Evolutionary conservation across 352 stramenopile species (phyloP).

Genomic region (Phytopythium litorale): DNA sequence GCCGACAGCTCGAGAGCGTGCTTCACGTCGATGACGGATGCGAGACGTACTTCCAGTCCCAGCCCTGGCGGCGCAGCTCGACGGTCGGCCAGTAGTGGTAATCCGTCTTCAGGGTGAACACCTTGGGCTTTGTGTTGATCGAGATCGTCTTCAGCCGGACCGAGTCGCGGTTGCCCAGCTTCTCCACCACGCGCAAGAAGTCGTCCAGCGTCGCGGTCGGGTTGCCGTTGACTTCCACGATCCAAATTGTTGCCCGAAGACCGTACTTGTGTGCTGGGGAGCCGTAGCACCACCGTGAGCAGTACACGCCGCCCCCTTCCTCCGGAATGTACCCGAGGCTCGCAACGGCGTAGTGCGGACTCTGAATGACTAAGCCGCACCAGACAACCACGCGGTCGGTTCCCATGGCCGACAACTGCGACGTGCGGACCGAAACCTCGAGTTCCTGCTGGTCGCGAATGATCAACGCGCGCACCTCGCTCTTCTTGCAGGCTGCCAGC

Average conservation of each 20-base stretch:
- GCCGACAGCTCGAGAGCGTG: background rate
- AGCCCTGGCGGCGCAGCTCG: slow-evolving; percentile 63
- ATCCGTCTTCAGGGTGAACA: slow-evolving; percentile 90
- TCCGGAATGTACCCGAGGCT: slow-evolving; percentile 85
- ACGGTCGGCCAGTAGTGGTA: slow-evolving; percentile 91
- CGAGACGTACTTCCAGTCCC: slow-evolving; percentile 74
- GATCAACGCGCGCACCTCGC: slow-evolving; percentile 53
- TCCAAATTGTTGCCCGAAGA: slow-evolving; percentile 87
- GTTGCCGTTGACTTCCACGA: slow-evolving; percentile 88
- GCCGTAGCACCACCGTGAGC: slow-evolving; percentile 89
- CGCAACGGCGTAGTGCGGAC: slow-evolving; percentile 81
- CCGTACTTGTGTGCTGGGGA: slow-evolving; percentile 90
- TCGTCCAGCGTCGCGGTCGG: slow-evolving; percentile 76
- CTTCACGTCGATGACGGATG: slow-evolving; percentile 12
- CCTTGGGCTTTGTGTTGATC: slow-evolving; percentile 88
- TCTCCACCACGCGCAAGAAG: slow-evolving; percentile 81
- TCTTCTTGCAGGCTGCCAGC: slow-evolving; percentile 43
- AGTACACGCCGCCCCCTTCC: slow-evolving; percentile 84
- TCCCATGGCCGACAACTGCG: slow-evolving; percentile 66
- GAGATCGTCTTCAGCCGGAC: slow-evolving; percentile 89
- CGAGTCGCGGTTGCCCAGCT: slow-evolving; percentile 74
- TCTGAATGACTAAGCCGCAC: slow-evolving; percentile 90
- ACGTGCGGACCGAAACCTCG: slow-evolving; percentile 52
- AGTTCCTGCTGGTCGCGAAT: slow-evolving; percentile 76
- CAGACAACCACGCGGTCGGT: slow-evolving; percentile 90